Percentiles rank a stretch among this genome's conserved stretches.
phyloP scores from a whole-genome alignment of 441 rosid species.

The Lepidium campestre region DNA sequence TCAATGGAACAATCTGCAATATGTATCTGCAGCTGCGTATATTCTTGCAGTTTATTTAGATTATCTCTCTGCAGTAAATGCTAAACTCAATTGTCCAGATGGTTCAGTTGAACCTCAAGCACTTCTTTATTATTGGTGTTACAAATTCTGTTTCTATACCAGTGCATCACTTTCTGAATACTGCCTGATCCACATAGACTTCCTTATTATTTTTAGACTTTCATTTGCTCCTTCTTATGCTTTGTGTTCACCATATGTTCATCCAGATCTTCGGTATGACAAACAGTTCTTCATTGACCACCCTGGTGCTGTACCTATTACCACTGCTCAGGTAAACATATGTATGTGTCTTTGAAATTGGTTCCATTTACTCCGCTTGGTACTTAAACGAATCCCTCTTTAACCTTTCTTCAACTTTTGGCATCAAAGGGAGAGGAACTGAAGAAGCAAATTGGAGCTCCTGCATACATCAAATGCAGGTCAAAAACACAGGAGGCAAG shows the following conservation, averaged over 20 bases:
- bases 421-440: slow-evolving; percentile 64
- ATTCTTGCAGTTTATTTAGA: slow-evolving; percentile 48
- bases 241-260: slow-evolving; percentile 20
- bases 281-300: slow-evolving; percentile 71
- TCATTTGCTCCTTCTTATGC: slow-evolving; percentile 11
- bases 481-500: slow-evolving; percentile 68
- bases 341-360: not conserved
- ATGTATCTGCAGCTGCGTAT: slow-evolving; percentile 53
- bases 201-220: not conserved
- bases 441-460: slow-evolving; percentile 56
- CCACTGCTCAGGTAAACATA: slow-evolving; percentile 52
- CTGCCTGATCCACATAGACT: not conserved
- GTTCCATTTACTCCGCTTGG: not conserved
- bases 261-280: slow-evolving; percentile 70
- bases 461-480: slow-evolving; percentile 72
- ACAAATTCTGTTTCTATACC: not conserved
- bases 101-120: slow-evolving; percentile 39
- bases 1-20: slow-evolving; percentile 67
- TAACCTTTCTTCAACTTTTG: not conserved
- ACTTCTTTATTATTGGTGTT: slow-evolving; percentile 32
- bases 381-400: not conserved
- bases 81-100: slow-evolving; percentile 44
- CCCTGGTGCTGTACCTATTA: slow-evolving; percentile 68
- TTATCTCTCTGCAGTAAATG: slow-evolving; percentile 41
- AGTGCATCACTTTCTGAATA: not conserved